phyloP scores from a whole-genome alignment of 2,329 filamentous ascomycete genomes.

The Colletotrichum trifolii region DNA sequence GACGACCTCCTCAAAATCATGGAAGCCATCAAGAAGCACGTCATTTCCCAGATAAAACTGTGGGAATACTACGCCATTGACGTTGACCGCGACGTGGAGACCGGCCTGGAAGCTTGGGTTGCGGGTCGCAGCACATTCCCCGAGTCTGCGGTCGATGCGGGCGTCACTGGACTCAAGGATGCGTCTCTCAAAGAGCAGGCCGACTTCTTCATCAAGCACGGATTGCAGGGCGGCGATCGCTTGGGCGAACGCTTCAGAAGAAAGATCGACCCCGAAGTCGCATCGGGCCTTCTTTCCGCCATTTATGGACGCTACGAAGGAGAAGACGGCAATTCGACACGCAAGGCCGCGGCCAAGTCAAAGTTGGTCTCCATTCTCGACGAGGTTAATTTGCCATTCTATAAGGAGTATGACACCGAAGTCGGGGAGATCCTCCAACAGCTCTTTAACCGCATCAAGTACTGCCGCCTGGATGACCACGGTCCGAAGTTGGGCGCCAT shows the following conservation, averaged over 20 bases:
- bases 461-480: conserved; percentile 90
- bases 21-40: conserved; percentile 83
- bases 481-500: conserved; percentile 89
- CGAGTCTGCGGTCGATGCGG: conserved; percentile 53
- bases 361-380: conserved; percentile 76
- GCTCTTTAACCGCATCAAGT: conserved; percentile 93
- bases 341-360: conserved; percentile 63
- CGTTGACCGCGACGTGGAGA: conserved; percentile 76
- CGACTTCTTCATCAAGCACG: conserved; percentile 74
- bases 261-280: conserved; percentile 74
- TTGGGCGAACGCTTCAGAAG: conserved; percentile 85
- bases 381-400: conserved; percentile 87
- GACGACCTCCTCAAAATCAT: conserved; percentile 85
- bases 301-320: conserved; percentile 76
- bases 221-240: conserved; percentile 75
- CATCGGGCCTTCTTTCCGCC: conserved; percentile 74
- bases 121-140: conserved; percentile 67
- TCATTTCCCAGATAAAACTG: conserved; percentile 80
- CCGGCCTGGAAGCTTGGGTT: conserved; percentile 78
- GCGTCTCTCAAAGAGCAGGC: conserved; percentile 62
- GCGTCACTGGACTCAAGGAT: conserved; percentile 60
- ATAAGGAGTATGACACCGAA: conserved; percentile 91
- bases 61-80: conserved; percentile 96
- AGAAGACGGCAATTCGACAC: conserved; percentile 55
- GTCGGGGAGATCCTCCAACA: conserved; percentile 87